phyloP scores from a whole-genome alignment of 2,329 filamentous ascomycete species.

The Ilyonectria robusta region DNA sequence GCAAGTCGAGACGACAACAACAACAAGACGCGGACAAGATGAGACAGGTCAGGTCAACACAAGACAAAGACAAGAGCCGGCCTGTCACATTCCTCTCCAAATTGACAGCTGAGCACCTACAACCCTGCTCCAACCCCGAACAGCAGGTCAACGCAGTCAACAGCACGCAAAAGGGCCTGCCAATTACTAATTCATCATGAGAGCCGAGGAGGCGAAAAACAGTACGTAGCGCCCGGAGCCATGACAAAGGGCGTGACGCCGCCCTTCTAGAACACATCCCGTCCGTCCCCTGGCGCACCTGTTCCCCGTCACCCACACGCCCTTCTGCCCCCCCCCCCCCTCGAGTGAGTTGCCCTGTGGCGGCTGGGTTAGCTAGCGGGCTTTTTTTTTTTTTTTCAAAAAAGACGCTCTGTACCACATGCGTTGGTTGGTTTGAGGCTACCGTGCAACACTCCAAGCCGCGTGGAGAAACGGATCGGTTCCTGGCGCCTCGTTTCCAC shows the following conservation, averaged over 20 bases:
- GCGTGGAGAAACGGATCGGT: neutral
- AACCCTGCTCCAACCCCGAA: no score
- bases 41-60: neutral
- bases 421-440: neutral
- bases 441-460: neutral
- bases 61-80: neutral
- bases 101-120: no score
- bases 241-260: neutral
- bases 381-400: neutral
- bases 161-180: no score
- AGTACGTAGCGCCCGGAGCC: neutral
- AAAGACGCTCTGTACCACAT: neutral
- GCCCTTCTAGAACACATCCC: slow-evolving; percentile 7
- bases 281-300: neutral
- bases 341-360: slow-evolving; percentile 8
- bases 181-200: no score
- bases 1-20: neutral
- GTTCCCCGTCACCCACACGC: neutral
- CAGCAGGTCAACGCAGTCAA: no score
- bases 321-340: slow-evolving; percentile 2
- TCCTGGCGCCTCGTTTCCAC: neutral
- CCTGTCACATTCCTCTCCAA: neutral
- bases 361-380: slow-evolving; percentile 16
- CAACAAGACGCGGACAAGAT: neutral
- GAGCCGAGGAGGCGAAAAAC: neutral